Evolutionary conservation across 805 yeast species (phyloP).

Genomic region (Candida dajiaensis): DNA sequence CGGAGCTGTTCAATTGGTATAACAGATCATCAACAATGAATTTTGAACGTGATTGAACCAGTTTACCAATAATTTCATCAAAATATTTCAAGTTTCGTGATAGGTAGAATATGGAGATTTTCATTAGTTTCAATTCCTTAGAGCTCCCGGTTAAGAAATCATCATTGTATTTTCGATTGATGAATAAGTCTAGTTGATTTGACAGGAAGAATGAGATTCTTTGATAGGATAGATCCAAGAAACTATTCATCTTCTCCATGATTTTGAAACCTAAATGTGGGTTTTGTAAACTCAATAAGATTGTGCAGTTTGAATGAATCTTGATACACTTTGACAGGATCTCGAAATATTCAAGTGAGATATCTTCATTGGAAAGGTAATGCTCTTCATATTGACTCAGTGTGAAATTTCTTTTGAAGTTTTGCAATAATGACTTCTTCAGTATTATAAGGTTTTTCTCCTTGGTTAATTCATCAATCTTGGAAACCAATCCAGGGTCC

Average conservation of each 20-base stretch:
- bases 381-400: constrained; percentile 68
- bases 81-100: constrained; percentile 44
- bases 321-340: constrained; percentile 54
- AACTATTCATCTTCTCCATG: constrained; percentile 48
- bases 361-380: constrained; percentile 36
- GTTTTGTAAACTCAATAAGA: constrained; percentile 64
- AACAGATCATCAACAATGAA: constrained; percentile 61
- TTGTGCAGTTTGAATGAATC: constrained; percentile 63
- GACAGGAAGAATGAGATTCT: constrained; percentile 42
- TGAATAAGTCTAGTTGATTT: constrained; percentile 22
- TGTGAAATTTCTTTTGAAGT: constrained; percentile 58
- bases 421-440: constrained; percentile 45
- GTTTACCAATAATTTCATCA: constrained; percentile 51
- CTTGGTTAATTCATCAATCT: constrained; percentile 16
- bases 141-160: constrained; percentile 5
- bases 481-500: constrained; percentile 10
- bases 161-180: constrained; percentile 13
- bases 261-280: constrained; percentile 60
- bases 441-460: constrained; percentile 24
- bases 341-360: constrained; percentile 50
- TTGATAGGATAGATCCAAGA: constrained; percentile 48
- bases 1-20: constrained; percentile 39
- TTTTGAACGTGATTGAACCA: constrained; percentile 67
- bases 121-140: constrained; percentile 22
- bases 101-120: constrained; percentile 28